Evolutionary conservation across 495 filamentous ascomycete genomes (phyloP), one percentile per base, ranked within the genome.

Genomic region (Achaetomiella virescens): DNA sequence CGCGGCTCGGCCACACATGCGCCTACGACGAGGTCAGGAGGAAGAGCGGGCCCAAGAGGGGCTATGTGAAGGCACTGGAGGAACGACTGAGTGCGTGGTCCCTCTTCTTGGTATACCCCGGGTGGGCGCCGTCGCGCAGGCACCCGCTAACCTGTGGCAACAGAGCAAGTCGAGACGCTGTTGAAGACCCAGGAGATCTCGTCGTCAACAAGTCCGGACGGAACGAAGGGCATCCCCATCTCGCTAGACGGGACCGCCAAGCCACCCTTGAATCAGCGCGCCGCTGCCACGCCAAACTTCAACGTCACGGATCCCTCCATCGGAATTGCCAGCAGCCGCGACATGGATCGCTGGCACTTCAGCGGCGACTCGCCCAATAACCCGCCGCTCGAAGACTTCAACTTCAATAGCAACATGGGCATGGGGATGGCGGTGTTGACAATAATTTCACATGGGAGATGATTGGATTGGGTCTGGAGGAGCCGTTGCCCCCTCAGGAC

Each of bases 21-120:
- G 83, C 88, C 12, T 99, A 97, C 65, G 93, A 97, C 72, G 93
- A 99, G 73, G 86, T 91, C 48, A 83, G 93, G 67, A 89, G 90
- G 74, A 99, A 99, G 79, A 97, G 93, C 70, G 93, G 93, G 9
- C 93, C 93, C 4, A 99, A 97, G 75, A 81, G 95, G 67, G 93
- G 93, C 57, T 97, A 99, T 71, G 95, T 99, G 55, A 99, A 97
- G 77, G 90, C 91, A 50, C 68, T 99, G 66, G 95, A 97, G 73
- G 92, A 95, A 55, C 82, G 95, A 64, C 72, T 99, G 64, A 90
- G 92, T 97, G 78, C 67, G 83, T 68, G 12, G n/a, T 36, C 10
- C 44, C 6, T 24, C 3, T n/a, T 17, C 36, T 21, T n/a, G 54
- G 15, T 6, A 25, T 21, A 6, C 14, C 22, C 3, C 1, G 24